Percentiles rank a stretch among this genome's conserved stretches.
phyloP scores from a whole-genome alignment of 345 rosid species.

The Gossypium longicalyx region DNA sequence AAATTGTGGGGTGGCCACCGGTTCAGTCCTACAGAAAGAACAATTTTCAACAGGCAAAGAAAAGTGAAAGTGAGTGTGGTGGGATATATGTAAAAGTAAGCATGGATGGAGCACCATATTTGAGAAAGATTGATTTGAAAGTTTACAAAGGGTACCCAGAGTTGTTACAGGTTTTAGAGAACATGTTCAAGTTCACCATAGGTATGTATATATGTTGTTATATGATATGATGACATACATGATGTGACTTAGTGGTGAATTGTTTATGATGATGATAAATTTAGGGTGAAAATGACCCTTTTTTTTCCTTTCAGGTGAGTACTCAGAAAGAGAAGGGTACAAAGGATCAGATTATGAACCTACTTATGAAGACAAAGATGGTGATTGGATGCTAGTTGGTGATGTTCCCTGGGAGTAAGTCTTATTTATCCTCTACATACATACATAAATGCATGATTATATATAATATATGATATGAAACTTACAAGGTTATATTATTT shows the following conservation, averaged over 20 bases:
- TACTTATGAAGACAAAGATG: constrained; percentile 80
- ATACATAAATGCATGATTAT: background rate
- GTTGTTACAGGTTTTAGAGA: constrained; percentile 56
- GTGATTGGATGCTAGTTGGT: constrained; percentile 87
- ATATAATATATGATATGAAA: background rate
- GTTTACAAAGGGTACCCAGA: constrained; percentile 48
- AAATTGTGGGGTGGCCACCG: constrained; percentile 83
- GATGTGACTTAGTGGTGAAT: background rate
- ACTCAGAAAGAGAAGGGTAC: constrained; percentile 72
- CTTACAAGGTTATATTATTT: constrained; percentile 13
- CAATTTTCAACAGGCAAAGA: constrained; percentile 35
- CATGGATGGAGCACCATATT: constrained; percentile 87
- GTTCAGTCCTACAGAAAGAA: constrained; percentile 61
- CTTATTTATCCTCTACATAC: background rate
- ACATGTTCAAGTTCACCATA: constrained; percentile 67
- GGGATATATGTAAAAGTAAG: constrained; percentile 80
- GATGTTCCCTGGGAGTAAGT: constrained; percentile 81
- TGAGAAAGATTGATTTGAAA: constrained; percentile 70
- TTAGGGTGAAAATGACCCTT: constrained; percentile 4
- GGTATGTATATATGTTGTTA: constrained; percentile 25
- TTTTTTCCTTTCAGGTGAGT: constrained; percentile 34
- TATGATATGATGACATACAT: background rate
- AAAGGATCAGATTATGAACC: constrained; percentile 68
- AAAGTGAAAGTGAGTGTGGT: constrained; percentile 37
- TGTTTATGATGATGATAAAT: too few species aligned